Conservation (phyloP, 306 rosid genomes). For the Trifolium dubium region DNA sequence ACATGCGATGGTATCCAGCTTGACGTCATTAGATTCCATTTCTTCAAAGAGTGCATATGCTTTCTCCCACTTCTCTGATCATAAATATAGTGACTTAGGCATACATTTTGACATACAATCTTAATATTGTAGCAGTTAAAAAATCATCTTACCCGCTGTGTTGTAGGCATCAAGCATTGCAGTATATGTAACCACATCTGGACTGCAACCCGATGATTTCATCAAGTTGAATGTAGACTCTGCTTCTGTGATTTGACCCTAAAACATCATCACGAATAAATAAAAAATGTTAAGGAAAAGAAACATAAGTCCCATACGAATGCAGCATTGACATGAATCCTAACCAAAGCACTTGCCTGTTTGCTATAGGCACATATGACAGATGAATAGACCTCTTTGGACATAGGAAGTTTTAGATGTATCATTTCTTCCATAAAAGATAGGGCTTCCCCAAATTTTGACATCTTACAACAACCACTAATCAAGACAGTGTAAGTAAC, state of each 20-base stretch:
- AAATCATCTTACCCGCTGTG: slow-evolving; percentile 60
- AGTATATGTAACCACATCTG: slow-evolving; percentile 82
- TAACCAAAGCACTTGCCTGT: slow-evolving; percentile 59
- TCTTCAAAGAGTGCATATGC: slow-evolving; percentile 72
- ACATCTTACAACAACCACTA: slow-evolving; percentile 89
- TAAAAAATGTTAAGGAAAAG: slow-evolving; percentile 19
- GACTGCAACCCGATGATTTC: slow-evolving; percentile 67
- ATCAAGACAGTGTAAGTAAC: slow-evolving; percentile 87
- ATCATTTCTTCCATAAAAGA: slow-evolving; percentile 68
- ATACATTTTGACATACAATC: slow-evolving; percentile 16
- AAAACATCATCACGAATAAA: slow-evolving; percentile 40
- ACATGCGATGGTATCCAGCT: slow-evolving; percentile 79
- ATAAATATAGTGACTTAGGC: slow-evolving; percentile 34
- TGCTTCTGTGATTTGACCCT: slow-evolving; percentile 75
- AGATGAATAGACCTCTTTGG: slow-evolving; percentile 83
- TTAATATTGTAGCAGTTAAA: slow-evolving; percentile 36
- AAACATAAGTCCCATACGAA: slow-evolving; percentile 25
- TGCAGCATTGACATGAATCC: slow-evolving; percentile 34
- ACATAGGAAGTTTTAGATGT: slow-evolving; percentile 65
- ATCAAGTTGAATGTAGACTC: slow-evolving; percentile 75
- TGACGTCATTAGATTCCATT: slow-evolving; percentile 67
- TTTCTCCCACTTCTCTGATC: slow-evolving; percentile 84
- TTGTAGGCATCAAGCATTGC: slow-evolving; percentile 82
- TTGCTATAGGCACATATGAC: slow-evolving; percentile 80
- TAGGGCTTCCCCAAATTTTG: slow-evolving; percentile 76